Evolutionary conservation across 306 rosid genomes (phyloP), one percentile per base, ranked within the genome.

Genomic region (Calophaca sinica): DNA sequence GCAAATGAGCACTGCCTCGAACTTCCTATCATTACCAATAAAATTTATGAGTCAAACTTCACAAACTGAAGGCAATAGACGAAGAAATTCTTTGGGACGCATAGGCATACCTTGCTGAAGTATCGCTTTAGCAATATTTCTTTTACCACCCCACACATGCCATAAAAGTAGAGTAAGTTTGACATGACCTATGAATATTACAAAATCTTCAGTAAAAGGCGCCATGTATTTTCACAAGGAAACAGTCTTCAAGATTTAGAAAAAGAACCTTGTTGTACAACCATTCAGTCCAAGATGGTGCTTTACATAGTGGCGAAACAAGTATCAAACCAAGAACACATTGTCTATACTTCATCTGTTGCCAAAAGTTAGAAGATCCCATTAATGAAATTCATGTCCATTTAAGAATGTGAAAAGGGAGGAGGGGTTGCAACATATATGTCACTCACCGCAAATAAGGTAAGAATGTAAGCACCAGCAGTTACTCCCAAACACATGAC

Each of bases 221-320:
- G 66, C 51, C 38, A 39, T 48, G 10, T 62, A 70, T 54, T 60
- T n/a, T 62, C 68, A 65, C 32, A 73, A 59, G 12, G 74, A 81
- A 59, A 20, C 28, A 61, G 55, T 13, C 33, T 58, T 60, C 42
- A 15, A 66, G 66, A 80, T 82, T 76, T 52, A 59, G 84, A 80
- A 59, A 80, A 68, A 72, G 29, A 72, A 93, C 98, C 98, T 93
- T 93, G 76, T 87, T 90, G 80, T 80, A 88, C 86, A 93, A 79
- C 98, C 98, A 93, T 79, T 93, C 96, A 9, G 96, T 88, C 98
- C 98, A 93, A 66, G 88, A 84, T 63, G 98, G 94, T 80, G 88
- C 84, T 82, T 79, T 86, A 73, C 96, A 92, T 73, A 92, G 51
- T 35, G 97, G 97, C 75, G 97, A 92, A 79, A 93, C 80, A 39